A percentile compares a stretch with the other conserved stretches of the same genome.
Conservation (phyloP, 139 green algal genomes). For the Trebouxia sp. region DNA sequence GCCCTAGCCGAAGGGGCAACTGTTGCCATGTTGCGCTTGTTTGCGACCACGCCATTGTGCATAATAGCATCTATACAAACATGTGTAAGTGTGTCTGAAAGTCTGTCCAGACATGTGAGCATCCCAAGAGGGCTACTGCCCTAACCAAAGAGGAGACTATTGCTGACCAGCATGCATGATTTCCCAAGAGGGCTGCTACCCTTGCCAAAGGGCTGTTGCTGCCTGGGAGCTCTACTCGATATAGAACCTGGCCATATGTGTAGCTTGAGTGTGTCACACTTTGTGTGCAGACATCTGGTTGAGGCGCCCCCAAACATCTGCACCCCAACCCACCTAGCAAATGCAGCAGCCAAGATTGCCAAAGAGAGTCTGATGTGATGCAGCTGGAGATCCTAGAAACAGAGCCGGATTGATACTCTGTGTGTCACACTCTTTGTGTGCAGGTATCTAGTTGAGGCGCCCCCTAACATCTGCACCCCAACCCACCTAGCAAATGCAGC, state of each 20-base stretch:
- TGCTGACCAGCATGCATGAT: too few relatives aligned
- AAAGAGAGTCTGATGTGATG: background rate
- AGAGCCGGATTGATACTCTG: too few relatives aligned
- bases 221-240: background rate
- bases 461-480: slow-evolving; percentile 94
- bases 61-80: too few relatives aligned
- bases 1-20: too few relatives aligned
- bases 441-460: slow-evolving; percentile 93
- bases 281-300: slow-evolving; percentile 81
- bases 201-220: background rate
- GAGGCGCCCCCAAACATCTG: slow-evolving; percentile 95
- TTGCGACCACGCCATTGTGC: too few relatives aligned
- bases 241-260: too few relatives aligned
- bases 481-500: slow-evolving; percentile 80
- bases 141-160: too few relatives aligned
- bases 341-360: slow-evolving; percentile 65
- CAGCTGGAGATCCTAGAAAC: background rate
- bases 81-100: too few relatives aligned
- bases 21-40: too few relatives aligned
- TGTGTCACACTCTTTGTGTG: too few relatives aligned
- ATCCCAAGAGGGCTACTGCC: too few relatives aligned
- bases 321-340: slow-evolving; percentile 84
- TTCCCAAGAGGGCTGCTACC: background rate
- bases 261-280: background rate
- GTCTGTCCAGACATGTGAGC: too few relatives aligned